Evolutionary conservation across 2,329 filamentous ascomycete species (phyloP).

Genomic region (Talaromyces sp.): DNA sequence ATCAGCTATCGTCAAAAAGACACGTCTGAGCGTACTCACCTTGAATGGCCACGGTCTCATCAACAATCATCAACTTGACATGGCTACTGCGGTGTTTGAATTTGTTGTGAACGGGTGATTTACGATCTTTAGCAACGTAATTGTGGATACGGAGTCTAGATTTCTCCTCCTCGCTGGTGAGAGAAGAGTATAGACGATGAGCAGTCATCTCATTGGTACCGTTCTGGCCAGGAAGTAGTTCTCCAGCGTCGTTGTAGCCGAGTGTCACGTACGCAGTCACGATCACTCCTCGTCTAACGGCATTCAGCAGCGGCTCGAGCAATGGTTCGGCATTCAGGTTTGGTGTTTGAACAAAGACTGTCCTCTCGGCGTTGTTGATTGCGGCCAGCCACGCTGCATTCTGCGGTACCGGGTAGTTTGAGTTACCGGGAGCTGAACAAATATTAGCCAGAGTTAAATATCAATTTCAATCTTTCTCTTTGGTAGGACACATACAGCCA

Average conservation of each 20-base stretch:
- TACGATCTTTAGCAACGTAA: slow-evolving; percentile 73
- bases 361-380: slow-evolving; percentile 60
- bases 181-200: slow-evolving; percentile 54
- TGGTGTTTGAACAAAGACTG: slow-evolving; percentile 75
- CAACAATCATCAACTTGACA: slow-evolving; percentile 73
- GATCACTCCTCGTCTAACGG: slow-evolving; percentile 64
- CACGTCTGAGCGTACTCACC: slow-evolving; percentile 32
- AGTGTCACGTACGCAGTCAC: slow-evolving; percentile 71
- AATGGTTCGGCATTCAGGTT: slow-evolving; percentile 71
- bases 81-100: slow-evolving; percentile 68
- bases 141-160: slow-evolving; percentile 60
- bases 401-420: slow-evolving; percentile 63
- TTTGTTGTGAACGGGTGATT: slow-evolving; percentile 61
- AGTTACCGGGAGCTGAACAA: slow-evolving; percentile 52
- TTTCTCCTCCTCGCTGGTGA: slow-evolving; percentile 53
- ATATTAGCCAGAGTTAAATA: not conserved
- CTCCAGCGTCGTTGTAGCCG: slow-evolving; percentile 75
- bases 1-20: not conserved
- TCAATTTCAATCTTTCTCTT: too few species aligned
- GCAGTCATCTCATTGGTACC: slow-evolving; percentile 72
- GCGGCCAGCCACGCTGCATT: slow-evolving; percentile 72
- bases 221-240: slow-evolving; percentile 71
- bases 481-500: slow-evolving; percentile 41
- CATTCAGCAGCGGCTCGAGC: slow-evolving; percentile 60
- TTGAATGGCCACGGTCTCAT: slow-evolving; percentile 65